Evolutionary conservation across 1,284 basidiomycete species (phyloP).

Genomic region (Stygiomarasmius scandens): DNA sequence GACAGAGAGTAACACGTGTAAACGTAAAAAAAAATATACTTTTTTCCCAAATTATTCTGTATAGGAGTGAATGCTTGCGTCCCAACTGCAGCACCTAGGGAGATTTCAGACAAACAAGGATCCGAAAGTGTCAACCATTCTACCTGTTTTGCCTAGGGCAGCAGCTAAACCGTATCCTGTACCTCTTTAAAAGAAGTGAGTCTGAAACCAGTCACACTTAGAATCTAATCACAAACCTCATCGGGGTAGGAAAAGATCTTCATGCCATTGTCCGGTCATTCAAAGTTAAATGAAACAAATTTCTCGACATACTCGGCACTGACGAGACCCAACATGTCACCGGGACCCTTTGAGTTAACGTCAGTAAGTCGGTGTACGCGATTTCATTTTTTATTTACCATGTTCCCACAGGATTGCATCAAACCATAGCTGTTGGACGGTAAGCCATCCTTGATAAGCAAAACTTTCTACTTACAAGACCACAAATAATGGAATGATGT

Average conservation of each 20-base stretch:
- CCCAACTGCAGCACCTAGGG: conserved; percentile 64
- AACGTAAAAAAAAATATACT: conserved; percentile 34
- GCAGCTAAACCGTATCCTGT: conserved; percentile 75
- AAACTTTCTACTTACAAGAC: conserved; percentile 51
- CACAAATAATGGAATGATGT: conserved; percentile 68
- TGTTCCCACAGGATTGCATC: conserved; percentile 71
- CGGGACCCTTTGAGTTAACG: conserved; percentile 55
- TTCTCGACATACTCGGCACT: conserved; percentile 57
- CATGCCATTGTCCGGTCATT: conserved; percentile 7
- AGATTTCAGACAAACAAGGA: too few species aligned
- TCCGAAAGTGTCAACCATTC: not conserved
- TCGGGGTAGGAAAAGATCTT: conserved; percentile 68
- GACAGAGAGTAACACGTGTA: not conserved
- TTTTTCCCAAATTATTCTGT: conserved; percentile 66
- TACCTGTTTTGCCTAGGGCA: conserved; percentile 69
- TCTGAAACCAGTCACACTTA: not conserved
- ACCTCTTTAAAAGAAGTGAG: conserved; percentile 41
- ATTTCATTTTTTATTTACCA: too few species aligned
- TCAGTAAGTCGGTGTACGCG: not conserved
- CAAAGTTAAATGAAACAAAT: conserved; percentile 4
- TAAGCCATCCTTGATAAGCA: conserved; percentile 16
- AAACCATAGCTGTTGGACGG: conserved; percentile 60
- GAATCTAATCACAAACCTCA: conserved; percentile 43
- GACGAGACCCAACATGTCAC: conserved; percentile 72
- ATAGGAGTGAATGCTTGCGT: conserved; percentile 81